Conservation (phyloP, 257 asterid genomes). For the Solanum pimpinellifolium region DNA sequence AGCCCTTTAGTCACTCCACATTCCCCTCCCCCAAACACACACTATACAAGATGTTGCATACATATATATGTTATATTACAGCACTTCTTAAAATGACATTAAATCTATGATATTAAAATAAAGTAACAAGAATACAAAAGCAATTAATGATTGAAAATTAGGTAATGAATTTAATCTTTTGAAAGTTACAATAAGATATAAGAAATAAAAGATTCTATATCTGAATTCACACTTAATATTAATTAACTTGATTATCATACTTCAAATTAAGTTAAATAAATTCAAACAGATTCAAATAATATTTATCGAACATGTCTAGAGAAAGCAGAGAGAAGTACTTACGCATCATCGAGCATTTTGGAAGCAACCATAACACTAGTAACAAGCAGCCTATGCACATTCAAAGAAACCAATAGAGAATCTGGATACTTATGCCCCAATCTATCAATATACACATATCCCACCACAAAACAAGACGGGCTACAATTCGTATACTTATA, state of each 20-base stretch:
- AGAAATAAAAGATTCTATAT: not conserved
- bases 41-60: not conserved
- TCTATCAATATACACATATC: conserved; percentile 69
- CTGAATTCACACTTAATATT: not conserved
- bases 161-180: not conserved
- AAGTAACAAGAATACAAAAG: not conserved
- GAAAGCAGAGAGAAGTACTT: conserved; percentile 1
- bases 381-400: conserved; percentile 63
- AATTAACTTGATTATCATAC: not conserved
- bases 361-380: conserved; percentile 86
- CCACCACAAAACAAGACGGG: conserved; percentile 77
- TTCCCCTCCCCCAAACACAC: not conserved
- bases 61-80: not conserved
- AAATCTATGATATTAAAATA: not conserved
- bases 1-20: not conserved
- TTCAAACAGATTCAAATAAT: fast-evolving
- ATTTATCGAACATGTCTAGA: not conserved
- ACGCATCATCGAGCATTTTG: conserved; percentile 81
- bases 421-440: conserved; percentile 63
- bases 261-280: not conserved
- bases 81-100: not conserved
- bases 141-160: not conserved
- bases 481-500: conserved; percentile 78
- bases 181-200: not conserved
- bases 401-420: conserved; percentile 64